phyloP scores from a whole-genome alignment of 2,329 filamentous ascomycete species.

The Fusarium secorum region DNA sequence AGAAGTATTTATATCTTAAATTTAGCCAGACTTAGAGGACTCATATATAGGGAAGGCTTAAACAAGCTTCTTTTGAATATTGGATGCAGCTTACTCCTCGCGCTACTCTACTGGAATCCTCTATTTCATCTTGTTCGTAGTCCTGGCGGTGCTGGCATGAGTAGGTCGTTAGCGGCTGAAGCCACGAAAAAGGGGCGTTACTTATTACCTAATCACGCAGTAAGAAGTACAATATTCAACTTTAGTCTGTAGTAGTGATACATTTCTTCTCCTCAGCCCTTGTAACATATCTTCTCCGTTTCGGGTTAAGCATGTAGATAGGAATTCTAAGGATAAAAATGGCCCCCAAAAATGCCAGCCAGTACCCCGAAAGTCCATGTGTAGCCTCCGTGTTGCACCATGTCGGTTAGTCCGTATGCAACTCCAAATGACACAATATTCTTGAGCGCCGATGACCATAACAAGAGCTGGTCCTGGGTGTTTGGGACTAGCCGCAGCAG shows the following conservation, averaged over 20 bases:
- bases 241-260: background rate
- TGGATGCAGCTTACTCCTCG: too few relatives aligned
- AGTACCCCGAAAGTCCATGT: background rate
- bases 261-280: background rate
- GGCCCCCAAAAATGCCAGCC: background rate
- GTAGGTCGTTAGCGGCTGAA: background rate
- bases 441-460: background rate
- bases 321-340: background rate
- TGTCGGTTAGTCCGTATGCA: background rate
- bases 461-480: background rate
- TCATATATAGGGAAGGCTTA: background rate
- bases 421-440: background rate
- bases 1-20: too few relatives aligned
- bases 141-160: background rate
- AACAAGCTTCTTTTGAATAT: background rate
- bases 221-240: fast-evolving
- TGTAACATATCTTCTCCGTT: background rate
- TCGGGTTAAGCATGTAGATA: background rate
- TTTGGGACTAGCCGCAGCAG: background rate
- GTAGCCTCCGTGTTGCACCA: background rate
- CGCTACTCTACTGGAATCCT: background rate
- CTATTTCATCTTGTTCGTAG: background rate
- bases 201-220: background rate
- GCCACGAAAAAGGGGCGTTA: background rate
- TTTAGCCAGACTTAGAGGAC: too few relatives aligned